phyloP scores from a whole-genome alignment of 2,329 filamentous ascomycete species.

The Grosmannia huntii region DNA sequence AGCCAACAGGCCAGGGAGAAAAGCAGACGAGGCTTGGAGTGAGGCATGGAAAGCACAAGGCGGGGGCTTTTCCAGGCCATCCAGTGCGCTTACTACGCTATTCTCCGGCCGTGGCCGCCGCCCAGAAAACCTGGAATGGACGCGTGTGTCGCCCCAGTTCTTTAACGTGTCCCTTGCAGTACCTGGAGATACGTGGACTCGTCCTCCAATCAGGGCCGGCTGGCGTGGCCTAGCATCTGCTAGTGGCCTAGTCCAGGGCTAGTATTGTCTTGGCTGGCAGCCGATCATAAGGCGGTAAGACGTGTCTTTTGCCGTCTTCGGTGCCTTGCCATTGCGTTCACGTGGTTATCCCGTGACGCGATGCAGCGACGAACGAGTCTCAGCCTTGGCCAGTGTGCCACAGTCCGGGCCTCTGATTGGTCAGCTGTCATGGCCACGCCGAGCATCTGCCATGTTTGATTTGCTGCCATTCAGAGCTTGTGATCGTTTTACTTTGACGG shows the following conservation, averaged over 20 bases:
- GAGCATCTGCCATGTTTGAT: constrained; percentile 4
- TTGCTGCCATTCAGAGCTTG: too few species aligned
- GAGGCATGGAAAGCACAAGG: not conserved
- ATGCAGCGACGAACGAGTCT: not conserved
- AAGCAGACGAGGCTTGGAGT: not conserved
- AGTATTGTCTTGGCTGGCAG: not conserved
- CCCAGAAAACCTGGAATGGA: not conserved
- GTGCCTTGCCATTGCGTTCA: too few species aligned
- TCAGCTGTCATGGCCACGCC: not conserved
- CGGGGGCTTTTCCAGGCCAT: not conserved
- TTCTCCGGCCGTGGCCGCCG: not conserved
- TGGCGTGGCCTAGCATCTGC: not conserved
- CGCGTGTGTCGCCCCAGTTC: not conserved
- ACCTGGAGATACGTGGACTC: not conserved
- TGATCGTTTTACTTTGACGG: too few species aligned
- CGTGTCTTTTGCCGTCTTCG: too few species aligned
- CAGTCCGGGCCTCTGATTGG: constrained; percentile 1
- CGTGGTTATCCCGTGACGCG: too few species aligned
- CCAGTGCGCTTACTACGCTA: not conserved
- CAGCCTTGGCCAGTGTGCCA: constrained; percentile 5
- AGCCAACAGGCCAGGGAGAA: too few species aligned
- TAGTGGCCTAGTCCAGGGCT: not conserved
- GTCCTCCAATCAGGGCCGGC: not conserved
- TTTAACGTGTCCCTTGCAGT: not conserved
- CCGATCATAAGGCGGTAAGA: not conserved